phyloP scores from a whole-genome alignment of 192 early-diverging fungal genomes.

The Podila verticillata region DNA sequence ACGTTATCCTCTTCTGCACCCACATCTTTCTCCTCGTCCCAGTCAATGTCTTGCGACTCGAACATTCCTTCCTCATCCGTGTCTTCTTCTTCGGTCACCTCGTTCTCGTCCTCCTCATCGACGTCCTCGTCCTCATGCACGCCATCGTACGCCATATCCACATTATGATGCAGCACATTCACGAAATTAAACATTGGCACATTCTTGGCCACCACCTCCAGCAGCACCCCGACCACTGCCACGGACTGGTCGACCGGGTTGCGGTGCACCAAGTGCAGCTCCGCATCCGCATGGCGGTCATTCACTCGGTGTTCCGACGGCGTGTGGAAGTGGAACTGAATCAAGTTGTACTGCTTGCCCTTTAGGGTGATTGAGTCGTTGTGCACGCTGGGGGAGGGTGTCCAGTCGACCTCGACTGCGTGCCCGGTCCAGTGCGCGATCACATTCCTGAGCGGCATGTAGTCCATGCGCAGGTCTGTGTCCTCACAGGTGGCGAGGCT shows the following conservation, averaged over 20 bases:
- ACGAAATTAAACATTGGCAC: constrained; percentile 50
- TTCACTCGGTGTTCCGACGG: constrained; percentile 67
- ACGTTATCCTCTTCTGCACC: too few species aligned
- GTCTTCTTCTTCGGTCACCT: too few species aligned
- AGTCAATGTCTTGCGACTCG: too few species aligned
- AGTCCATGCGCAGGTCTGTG: not conserved
- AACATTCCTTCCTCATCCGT: too few species aligned
- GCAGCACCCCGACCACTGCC: constrained; percentile 60
- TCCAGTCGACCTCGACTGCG: constrained; percentile 51
- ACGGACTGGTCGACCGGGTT: constrained; percentile 30
- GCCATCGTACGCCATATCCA: not conserved
- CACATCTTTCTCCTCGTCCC: too few species aligned
- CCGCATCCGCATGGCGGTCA: constrained; percentile 41
- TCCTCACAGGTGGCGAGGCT: not conserved
- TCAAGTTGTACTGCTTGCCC: constrained; percentile 48
- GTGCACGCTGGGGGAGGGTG: not conserved
- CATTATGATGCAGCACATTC: constrained; percentile 17
- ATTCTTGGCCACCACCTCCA: constrained; percentile 46
- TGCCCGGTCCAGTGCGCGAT: constrained; percentile 50
- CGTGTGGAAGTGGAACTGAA: constrained; percentile 71
- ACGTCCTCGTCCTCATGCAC: constrained; percentile 10
- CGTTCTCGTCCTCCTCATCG: too few species aligned
- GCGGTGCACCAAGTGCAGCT: constrained; percentile 66
- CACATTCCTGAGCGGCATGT: not conserved
- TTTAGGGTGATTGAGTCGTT: constrained; percentile 27